phyloP scores from a whole-genome alignment of 2,329 filamentous ascomycete species.

The Hypoxylon sp. region DNA sequence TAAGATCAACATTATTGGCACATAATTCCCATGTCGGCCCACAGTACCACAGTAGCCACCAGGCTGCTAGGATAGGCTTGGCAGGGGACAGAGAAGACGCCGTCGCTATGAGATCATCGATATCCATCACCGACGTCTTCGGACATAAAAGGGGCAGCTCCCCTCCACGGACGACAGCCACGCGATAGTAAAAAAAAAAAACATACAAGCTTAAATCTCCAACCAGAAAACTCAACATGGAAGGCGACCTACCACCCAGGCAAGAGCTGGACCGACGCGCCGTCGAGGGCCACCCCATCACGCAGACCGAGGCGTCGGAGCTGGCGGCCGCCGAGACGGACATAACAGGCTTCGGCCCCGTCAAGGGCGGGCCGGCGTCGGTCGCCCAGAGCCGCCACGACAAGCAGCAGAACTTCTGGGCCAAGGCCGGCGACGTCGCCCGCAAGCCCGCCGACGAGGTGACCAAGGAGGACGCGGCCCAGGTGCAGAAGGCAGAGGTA shows the following conservation, averaged over 20 bases:
- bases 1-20: no score
- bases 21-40: no score
- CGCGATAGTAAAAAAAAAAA: no score
- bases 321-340: constrained; percentile 42
- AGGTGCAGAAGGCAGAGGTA: constrained; percentile 43
- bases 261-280: constrained; percentile 33
- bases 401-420: constrained; percentile 46
- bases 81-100: no score
- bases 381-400: constrained; percentile 47
- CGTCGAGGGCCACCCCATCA: constrained; percentile 40
- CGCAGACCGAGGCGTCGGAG: constrained; percentile 38
- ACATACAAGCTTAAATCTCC: no score
- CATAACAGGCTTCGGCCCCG: constrained; percentile 43
- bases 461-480: constrained; percentile 44
- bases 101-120: no score
- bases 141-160: no score
- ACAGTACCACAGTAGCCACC: no score
- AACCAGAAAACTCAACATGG: no score
- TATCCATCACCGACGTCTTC: no score
- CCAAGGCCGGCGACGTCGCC: constrained; percentile 42
- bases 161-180: no score
- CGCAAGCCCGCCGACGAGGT: constrained; percentile 42
- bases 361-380: constrained; percentile 46
- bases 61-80: no score
- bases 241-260: constrained; percentile 31